Percentiles rank a stretch among this genome's conserved stretches.
Conservation (phyloP, 169 alveolate genomes). For the Plasmodium relictum region DNA sequence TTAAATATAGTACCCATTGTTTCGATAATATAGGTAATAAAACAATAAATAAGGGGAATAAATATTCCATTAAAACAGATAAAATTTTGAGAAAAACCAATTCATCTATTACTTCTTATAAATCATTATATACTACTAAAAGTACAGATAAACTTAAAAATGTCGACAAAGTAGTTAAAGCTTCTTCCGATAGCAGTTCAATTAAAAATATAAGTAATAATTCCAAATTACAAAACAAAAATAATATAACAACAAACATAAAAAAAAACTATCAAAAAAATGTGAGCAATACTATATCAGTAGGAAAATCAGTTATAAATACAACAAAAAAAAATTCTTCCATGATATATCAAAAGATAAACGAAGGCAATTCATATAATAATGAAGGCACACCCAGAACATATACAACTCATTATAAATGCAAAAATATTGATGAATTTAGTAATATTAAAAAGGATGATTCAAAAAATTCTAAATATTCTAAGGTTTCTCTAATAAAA, state of each 20-base stretch:
- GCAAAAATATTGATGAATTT: constrained; percentile 15
- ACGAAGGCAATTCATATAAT: constrained; percentile 1
- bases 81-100: background rate
- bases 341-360: constrained; percentile 8
- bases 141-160: constrained; percentile 6
- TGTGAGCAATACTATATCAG: constrained; percentile 4
- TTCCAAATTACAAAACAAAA: background rate
- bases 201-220: constrained; percentile 17
- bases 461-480: constrained; percentile 5
- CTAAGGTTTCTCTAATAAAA: constrained; percentile 6
- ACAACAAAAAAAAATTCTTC: constrained; percentile 10
- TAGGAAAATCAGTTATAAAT: background rate
- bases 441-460: constrained; percentile 13
- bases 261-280: constrained; percentile 5
- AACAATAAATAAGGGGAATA: background rate
- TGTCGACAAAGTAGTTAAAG: constrained; percentile 9
- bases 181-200: background rate
- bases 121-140: constrained; percentile 11
- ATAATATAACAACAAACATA: background rate
- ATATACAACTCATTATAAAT: constrained; percentile 25
- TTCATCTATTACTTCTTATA: background rate
- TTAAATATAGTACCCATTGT: background rate
- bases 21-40: background rate
- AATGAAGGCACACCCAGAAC: constrained; percentile 1
- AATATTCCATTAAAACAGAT: background rate